Evolutionary conservation across 2,329 filamentous ascomycete species (phyloP).

Genomic region (Colletotrichum orbiculare): DNA sequence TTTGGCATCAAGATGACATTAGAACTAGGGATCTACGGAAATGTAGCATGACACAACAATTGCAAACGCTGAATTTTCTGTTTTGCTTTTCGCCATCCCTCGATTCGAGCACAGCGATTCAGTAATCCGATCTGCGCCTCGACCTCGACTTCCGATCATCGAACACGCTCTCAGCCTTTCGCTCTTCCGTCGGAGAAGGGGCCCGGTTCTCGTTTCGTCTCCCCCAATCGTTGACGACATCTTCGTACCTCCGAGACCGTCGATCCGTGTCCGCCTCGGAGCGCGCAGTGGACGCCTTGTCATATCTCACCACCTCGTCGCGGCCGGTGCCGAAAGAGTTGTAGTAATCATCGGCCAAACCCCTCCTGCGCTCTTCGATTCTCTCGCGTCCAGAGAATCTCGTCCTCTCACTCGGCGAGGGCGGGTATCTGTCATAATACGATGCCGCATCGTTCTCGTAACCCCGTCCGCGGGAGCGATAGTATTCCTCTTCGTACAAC

Average conservation of each 20-base stretch:
- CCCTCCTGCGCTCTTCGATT: constrained; percentile 16
- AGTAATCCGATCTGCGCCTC: background rate
- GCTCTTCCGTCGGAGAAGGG: constrained; percentile 18
- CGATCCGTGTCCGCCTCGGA: constrained; percentile 24
- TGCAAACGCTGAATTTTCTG: too few species aligned
- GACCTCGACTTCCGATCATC: constrained; percentile 20
- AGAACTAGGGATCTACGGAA: background rate
- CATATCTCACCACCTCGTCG: constrained; percentile 29
- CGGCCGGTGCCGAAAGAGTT: background rate
- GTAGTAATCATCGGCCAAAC: constrained; percentile 5
- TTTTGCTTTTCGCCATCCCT: too few species aligned
- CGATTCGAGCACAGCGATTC: too few species aligned
- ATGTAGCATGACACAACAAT: too few species aligned
- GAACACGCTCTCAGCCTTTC: constrained; percentile 10
- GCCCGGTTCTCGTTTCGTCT: constrained; percentile 10
- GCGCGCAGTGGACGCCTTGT: constrained; percentile 16
- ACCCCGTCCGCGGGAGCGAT: constrained; percentile 23
- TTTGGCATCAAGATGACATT: constrained; percentile 9
- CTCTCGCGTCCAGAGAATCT: constrained; percentile 29
- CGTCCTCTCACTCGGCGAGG: constrained; percentile 34
- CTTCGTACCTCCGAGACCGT: constrained; percentile 11
- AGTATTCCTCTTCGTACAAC: constrained; percentile 8
- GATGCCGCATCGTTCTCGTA: constrained; percentile 28
- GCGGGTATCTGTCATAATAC: constrained; percentile 18
- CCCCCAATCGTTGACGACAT: constrained; percentile 25